Evolutionary conservation across 2,329 filamentous ascomycete genomes (phyloP), one percentile per base, ranked within the genome.

Genomic region (Chaetomium sp.): DNA sequence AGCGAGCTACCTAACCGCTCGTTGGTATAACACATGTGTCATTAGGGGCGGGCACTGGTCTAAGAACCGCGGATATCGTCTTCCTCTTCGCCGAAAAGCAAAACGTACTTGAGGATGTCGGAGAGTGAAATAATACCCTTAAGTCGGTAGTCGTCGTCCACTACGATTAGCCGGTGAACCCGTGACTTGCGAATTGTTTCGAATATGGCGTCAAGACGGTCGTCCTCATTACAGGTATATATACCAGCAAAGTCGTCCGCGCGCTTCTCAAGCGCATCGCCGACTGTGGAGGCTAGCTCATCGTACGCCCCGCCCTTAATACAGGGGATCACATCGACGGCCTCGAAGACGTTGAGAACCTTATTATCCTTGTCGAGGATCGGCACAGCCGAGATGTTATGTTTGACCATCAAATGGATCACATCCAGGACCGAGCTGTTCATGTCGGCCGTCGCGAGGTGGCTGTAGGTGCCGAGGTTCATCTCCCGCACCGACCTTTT

Each of bases 271-370:
- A 97, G 76, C 2, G 92, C 92, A 60, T 96, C 91, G 44, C 92
- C 94, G 4, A 97, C 89, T 6, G 82, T 89, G 19, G 91, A 82
- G 57, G 87, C 85, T 55, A 99, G 77, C 63, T 96, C 92, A 61
- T 97, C 94, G 67, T 97, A 97, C 38, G 85, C 85, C 19, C 91
- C 91, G 27, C 90, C 91, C 72, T 95, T 95, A 73, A 99, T 95
- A 65, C 96, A 85, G 0, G 91, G 87, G 64, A 99, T 96, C 58
- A 99, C 91, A 71, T 99, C 94, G 50, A 99, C 91, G 1, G 94
- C 89, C 74, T 99, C 95, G 67, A 99, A 99, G 9, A 97, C 91
- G 67, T 99, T 99, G 61, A 97, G 82, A 0, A 99, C 84, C 71
- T 82, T 75, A 65, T 80, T 78, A 40, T 90, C 83, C 49, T 81